Percentiles rank a stretch among this genome's conserved stretches.
These are phyloP conservation scores for Diaporthe nobilis DNA, from an alignment of 2,329 filamentous ascomycete genomes.

Conservation along the genomic window DNA sequence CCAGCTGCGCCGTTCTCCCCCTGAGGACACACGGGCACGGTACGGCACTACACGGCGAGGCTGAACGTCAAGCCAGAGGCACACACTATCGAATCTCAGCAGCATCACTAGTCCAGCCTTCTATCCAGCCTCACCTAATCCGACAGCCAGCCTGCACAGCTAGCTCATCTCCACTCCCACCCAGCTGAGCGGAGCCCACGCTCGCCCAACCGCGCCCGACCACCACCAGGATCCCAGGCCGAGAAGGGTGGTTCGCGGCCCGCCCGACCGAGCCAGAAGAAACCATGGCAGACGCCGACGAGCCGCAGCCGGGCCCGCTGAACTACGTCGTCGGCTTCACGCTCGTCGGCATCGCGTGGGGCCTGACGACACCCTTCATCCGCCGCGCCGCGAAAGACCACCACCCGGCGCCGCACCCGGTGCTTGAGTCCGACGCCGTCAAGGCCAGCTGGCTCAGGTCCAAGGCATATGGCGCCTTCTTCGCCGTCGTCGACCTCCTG, in stretches of 20 bases:
- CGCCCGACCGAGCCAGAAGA: neutral
- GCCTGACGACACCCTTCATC: conserved; percentile 93
- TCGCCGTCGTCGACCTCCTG: conserved; percentile 83
- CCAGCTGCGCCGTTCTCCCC: conserved; percentile 9
- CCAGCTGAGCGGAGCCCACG: conserved; percentile 23
- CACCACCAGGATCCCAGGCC: neutral
- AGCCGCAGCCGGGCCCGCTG: conserved; percentile 68
- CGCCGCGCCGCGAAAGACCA: conserved; percentile 85
- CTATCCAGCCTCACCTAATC: conserved; percentile 24
- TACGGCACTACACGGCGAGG: conserved; percentile 12
- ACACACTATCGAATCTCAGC: conserved; percentile 18
- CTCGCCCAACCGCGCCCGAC: conserved; percentile 19
- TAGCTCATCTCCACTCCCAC: conserved; percentile 13
- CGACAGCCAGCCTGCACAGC: neutral
- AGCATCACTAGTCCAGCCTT: conserved; percentile 14
- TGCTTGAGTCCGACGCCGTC: conserved; percentile 66
- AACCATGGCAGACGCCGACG: conserved; percentile 35
- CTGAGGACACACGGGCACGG: neutral
- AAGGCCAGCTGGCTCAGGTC: conserved; percentile 72
- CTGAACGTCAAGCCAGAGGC: conserved; percentile 5
- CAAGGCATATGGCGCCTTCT: conserved; percentile 76
- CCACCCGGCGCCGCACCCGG: conserved; percentile 71
- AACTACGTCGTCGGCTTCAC: conserved; percentile 93
- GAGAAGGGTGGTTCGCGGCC: neutral
- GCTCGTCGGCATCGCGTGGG: conserved; percentile 93